Conservation (phyloP, 1,284 basidiomycete species). For the Sanghuangporus baumii region DNA sequence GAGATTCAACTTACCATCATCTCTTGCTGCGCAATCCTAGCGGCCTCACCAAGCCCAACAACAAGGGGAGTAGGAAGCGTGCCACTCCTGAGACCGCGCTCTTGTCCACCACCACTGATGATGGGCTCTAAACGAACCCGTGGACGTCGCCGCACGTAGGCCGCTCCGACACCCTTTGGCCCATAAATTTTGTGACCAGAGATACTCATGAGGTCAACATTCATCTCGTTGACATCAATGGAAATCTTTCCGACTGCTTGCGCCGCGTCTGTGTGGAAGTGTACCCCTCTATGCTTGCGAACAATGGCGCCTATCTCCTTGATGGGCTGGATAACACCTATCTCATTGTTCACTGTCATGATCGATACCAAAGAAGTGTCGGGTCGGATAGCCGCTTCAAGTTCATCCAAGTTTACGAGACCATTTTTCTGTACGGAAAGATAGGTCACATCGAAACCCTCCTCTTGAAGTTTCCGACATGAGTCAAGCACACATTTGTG, state of each 20-base stretch:
- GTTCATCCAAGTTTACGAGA: slow-evolving; percentile 68
- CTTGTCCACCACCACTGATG: slow-evolving; percentile 95
- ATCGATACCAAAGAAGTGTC: slow-evolving; percentile 89
- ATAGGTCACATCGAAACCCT: slow-evolving; percentile 98
- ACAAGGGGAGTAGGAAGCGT: slow-evolving; percentile 88
- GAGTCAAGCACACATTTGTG: slow-evolving; percentile 99
- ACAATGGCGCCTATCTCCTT: slow-evolving; percentile 90
- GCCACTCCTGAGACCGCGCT: slow-evolving; percentile 91
- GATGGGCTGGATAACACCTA: slow-evolving; percentile 96
- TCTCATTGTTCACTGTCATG: slow-evolving; percentile 99
- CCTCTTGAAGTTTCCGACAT: slow-evolving; percentile 90
- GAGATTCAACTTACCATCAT: slow-evolving; percentile 71
- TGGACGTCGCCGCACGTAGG: slow-evolving; percentile 90
- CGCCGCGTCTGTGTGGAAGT: slow-evolving; percentile 97
- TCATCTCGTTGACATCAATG: slow-evolving; percentile 92
- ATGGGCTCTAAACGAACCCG: slow-evolving; percentile 94
- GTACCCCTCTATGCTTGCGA: slow-evolving; percentile 80
- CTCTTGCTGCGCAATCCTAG: slow-evolving; percentile 86
- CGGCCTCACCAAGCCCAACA: slow-evolving; percentile 95
- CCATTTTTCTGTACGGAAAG: slow-evolving; percentile 90
- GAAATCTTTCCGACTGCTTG: slow-evolving; percentile 93
- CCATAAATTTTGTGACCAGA: slow-evolving; percentile 99
- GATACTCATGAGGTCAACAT: slow-evolving; percentile 94
- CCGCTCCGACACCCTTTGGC: slow-evolving; percentile 94
- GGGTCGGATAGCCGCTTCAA: slow-evolving; percentile 82